phyloP scores from a whole-genome alignment of 805 yeast genomes.

The Yamadazyma kitorensis region DNA sequence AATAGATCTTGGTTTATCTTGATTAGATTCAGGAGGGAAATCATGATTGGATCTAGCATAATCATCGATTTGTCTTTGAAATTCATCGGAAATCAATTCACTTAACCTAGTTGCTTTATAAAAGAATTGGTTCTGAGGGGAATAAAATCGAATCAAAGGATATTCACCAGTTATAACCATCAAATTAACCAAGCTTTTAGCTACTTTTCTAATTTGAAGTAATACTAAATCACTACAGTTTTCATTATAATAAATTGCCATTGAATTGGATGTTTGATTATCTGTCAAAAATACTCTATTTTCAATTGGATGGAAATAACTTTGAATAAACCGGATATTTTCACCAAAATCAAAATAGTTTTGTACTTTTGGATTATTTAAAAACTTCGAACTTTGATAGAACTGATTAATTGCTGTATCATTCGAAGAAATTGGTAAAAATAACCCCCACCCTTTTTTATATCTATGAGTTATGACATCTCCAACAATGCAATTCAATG shows the following conservation, averaged over 20 bases:
- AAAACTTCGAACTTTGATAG: constrained; percentile 22
- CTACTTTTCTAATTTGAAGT: constrained; percentile 55
- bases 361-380: constrained; percentile 28
- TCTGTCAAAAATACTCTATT: constrained; percentile 69
- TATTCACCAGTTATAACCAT: constrained; percentile 83
- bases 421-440: constrained; percentile 50
- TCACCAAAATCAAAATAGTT: constrained; percentile 31
- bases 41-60: constrained; percentile 69
- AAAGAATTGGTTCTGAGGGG: constrained; percentile 47
- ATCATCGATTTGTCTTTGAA: constrained; percentile 69
- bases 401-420: constrained; percentile 13
- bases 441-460: constrained; percentile 67
- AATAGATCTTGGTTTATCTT: constrained; percentile 63
- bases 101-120: constrained; percentile 57
- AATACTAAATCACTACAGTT: constrained; percentile 61
- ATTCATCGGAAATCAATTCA: constrained; percentile 64
- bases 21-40: constrained; percentile 53
- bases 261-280: constrained; percentile 46
- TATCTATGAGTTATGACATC: constrained; percentile 77
- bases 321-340: constrained; percentile 24
- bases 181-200: constrained; percentile 63
- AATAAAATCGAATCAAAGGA: constrained; percentile 77
- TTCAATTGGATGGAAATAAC: constrained; percentile 62
- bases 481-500: constrained; percentile 71
- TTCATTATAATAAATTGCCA: constrained; percentile 70